Conservation (phyloP, 768 basidiomycete genomes). For the Agrocybe pediades region DNA sequence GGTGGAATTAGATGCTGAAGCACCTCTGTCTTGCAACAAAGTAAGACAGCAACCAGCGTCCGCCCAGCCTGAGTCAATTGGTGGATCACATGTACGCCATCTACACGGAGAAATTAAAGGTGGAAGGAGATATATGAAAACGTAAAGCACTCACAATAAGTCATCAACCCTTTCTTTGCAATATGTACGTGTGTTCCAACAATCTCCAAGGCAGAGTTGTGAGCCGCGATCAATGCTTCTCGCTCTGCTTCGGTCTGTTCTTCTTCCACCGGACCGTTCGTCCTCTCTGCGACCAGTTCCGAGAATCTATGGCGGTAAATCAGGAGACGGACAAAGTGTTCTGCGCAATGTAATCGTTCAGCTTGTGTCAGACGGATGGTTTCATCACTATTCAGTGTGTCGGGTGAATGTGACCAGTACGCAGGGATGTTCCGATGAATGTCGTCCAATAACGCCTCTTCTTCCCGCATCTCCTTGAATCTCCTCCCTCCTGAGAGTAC, state of each 20-base stretch:
- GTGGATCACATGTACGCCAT: slow-evolving; percentile 94
- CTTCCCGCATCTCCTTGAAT: slow-evolving; percentile 72
- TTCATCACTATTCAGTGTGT: slow-evolving; percentile 82
- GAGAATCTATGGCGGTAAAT: slow-evolving; percentile 89
- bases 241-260: slow-evolving; percentile 70
- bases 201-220: slow-evolving; percentile 78
- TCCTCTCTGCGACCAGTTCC: slow-evolving; percentile 72
- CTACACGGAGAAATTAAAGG: slow-evolving; percentile 38
- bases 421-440: slow-evolving; percentile 70
- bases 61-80: slow-evolving; percentile 93
- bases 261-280: slow-evolving; percentile 48
- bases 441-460: slow-evolving; percentile 80
- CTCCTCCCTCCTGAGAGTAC: slow-evolving; percentile 65
- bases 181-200: slow-evolving; percentile 82
- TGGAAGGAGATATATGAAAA: slow-evolving; percentile 7
- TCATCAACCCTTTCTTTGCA: slow-evolving; percentile 89
- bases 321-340: slow-evolving; percentile 85
- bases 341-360: slow-evolving; percentile 82
- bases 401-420: slow-evolving; percentile 80
- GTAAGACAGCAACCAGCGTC: slow-evolving; percentile 82
- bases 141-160: slow-evolving; percentile 75
- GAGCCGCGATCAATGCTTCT: slow-evolving; percentile 77
- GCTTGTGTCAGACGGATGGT: slow-evolving; percentile 90
- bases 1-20: slow-evolving; percentile 78
- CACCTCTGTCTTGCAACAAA: slow-evolving; percentile 84